Evolutionary conservation across 2,329 filamentous ascomycete genomes (phyloP).

Genomic region (Sarocladium kiliense): DNA sequence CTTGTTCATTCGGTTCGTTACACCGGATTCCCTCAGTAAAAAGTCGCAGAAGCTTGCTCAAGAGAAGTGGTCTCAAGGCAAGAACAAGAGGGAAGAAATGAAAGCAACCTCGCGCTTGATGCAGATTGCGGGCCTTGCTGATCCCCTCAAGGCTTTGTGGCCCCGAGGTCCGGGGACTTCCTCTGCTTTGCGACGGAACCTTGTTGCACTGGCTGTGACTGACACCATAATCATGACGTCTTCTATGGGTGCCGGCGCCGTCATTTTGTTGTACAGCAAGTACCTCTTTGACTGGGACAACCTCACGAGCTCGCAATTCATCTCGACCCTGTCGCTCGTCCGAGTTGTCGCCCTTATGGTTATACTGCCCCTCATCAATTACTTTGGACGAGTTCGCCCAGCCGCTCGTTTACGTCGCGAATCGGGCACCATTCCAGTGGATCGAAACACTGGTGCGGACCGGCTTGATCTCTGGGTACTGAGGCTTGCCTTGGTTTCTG

Average conservation of each 20-base stretch:
- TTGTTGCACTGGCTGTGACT: constrained; percentile 73
- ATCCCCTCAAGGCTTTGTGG: constrained; percentile 71
- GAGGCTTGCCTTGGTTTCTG: constrained; percentile 68
- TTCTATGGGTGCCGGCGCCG: constrained; percentile 73
- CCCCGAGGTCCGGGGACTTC: constrained; percentile 61
- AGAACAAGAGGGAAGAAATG: constrained; percentile 26
- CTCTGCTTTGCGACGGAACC: constrained; percentile 64
- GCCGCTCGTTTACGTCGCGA: constrained; percentile 34
- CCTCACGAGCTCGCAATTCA: constrained; percentile 72
- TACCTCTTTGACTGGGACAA: constrained; percentile 79
- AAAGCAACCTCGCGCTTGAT: constrained; percentile 15
- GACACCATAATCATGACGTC: constrained; percentile 80
- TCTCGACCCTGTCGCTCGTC: constrained; percentile 71
- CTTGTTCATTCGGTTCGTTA: constrained; percentile 60
- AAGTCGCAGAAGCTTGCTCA: constrained; percentile 65
- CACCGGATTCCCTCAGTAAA: constrained; percentile 81
- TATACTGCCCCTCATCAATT: constrained; percentile 71
- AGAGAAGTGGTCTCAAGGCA: constrained; percentile 55
- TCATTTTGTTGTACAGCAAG: constrained; percentile 79
- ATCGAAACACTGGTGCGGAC: constrained; percentile 66
- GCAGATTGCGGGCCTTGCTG: constrained; percentile 61
- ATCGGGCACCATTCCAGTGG: constrained; percentile 28
- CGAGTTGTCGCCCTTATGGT: constrained; percentile 72
- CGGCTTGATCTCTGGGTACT: constrained; percentile 72
- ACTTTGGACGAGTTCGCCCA: constrained; percentile 60